phyloP scores from a whole-genome alignment of 768 basidiomycete species.

The Amanita phalloides region DNA sequence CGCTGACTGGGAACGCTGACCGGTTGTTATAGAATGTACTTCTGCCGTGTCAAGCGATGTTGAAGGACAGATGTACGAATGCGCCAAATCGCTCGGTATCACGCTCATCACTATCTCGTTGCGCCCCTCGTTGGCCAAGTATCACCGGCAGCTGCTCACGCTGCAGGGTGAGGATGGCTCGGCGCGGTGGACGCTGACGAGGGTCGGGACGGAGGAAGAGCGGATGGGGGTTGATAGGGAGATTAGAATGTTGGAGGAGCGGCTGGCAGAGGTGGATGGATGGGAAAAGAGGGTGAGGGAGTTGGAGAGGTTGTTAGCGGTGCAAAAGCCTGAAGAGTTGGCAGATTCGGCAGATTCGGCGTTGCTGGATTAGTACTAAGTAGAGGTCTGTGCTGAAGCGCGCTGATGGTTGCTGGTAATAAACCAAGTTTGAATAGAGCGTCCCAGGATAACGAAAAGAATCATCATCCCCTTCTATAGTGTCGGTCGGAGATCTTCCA shows the following conservation, averaged over 20 bases:
- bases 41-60: slow-evolving; percentile 95
- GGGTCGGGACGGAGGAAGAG: slow-evolving; percentile 66
- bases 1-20: not conserved
- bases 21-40: slow-evolving; percentile 62
- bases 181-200: slow-evolving; percentile 60
- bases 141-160: slow-evolving; percentile 81
- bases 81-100: slow-evolving; percentile 79
- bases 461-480: too few species aligned
- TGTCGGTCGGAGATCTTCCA: too few species aligned
- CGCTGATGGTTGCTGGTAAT: too few species aligned
- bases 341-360: not conserved
- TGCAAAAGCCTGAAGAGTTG: slow-evolving; percentile 18
- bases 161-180: slow-evolving; percentile 56
- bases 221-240: slow-evolving; percentile 67
- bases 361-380: too few species aligned
- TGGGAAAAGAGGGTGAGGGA: slow-evolving; percentile 69
- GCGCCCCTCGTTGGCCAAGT: slow-evolving; percentile 76
- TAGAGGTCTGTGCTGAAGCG: too few species aligned
- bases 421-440: too few species aligned
- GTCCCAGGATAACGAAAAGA: too few species aligned
- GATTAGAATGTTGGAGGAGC: slow-evolving; percentile 54
- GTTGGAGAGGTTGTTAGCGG: slow-evolving; percentile 45
- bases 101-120: slow-evolving; percentile 90
- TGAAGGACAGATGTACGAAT: slow-evolving; percentile 92
- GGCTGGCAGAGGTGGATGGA: slow-evolving; percentile 55